phyloP scores from a whole-genome alignment of 768 basidiomycete genomes.

The Cystobasidium tubakii region DNA sequence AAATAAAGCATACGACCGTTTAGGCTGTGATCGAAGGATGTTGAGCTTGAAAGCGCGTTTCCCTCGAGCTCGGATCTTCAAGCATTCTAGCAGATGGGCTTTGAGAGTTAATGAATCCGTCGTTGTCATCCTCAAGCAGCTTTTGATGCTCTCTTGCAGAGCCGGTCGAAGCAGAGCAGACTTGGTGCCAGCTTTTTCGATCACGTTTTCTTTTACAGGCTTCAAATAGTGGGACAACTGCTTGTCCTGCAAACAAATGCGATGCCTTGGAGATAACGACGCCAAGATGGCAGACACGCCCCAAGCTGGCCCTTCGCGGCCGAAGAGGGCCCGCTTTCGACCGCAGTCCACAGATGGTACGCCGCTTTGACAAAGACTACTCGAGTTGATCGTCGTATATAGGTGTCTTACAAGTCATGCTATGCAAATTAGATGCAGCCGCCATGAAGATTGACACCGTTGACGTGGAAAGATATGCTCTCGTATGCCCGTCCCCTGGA shows the following conservation, averaged over 20 bases:
- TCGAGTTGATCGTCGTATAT: not conserved
- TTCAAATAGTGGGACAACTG: not conserved
- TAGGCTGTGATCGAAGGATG: slow-evolving; percentile 47
- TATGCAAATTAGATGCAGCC: not conserved
- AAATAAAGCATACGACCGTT: slow-evolving; percentile 61
- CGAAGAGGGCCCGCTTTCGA: slow-evolving; percentile 10
- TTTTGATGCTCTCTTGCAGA: not conserved
- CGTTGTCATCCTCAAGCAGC: not conserved
- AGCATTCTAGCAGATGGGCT: not conserved
- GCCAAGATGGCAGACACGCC: not conserved
- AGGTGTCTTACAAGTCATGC: not conserved
- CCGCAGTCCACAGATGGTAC: not conserved
- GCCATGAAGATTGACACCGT: not conserved
- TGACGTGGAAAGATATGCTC: slow-evolving; percentile 21
- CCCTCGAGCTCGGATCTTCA: slow-evolving; percentile 14
- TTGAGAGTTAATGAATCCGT: slow-evolving; percentile 6
- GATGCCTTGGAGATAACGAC: not conserved
- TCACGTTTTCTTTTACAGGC: not conserved
- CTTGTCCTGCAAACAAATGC: not conserved
- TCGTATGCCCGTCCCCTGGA: slow-evolving; percentile 3
- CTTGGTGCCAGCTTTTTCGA: not conserved
- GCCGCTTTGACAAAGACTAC: too few relatives aligned
- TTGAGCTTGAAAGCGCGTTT: slow-evolving; percentile 36
- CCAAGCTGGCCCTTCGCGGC: slow-evolving; percentile 11
- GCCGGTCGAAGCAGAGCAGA: not conserved